phyloP scores from a whole-genome alignment of 2,329 filamentous ascomycete genomes.

The Ascochyta viciae-villosae region DNA sequence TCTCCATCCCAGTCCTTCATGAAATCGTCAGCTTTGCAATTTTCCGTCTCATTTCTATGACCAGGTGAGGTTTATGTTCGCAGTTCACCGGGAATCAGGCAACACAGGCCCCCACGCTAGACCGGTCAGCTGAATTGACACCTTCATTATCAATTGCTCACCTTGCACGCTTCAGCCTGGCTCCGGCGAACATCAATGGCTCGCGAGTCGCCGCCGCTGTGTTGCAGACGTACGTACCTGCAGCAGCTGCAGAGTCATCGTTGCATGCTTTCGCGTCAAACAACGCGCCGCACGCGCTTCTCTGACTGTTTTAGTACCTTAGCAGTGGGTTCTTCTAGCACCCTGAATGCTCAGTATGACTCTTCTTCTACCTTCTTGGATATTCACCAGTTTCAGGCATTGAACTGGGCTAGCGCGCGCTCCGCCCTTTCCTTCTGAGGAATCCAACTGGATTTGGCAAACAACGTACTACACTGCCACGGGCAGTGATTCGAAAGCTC shows the following conservation, averaged over 20 bases:
- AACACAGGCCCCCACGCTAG: conserved; percentile 14
- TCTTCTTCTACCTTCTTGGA: background rate
- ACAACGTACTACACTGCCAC: conserved; percentile 14
- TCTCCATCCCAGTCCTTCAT: background rate
- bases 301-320: background rate
- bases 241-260: conserved; percentile 12
- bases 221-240: background rate
- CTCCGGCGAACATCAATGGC: background rate
- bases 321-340: conserved; percentile 4
- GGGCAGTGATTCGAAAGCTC: conserved; percentile 3
- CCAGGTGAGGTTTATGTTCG: conserved; percentile 1
- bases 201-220: background rate
- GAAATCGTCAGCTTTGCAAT: background rate
- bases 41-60: background rate
- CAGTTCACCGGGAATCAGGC: conserved; percentile 12
- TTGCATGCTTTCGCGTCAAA: background rate
- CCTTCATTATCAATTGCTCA: conserved; percentile 12
- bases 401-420: background rate
- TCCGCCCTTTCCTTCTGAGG: conserved; percentile 13
- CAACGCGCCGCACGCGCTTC: background rate
- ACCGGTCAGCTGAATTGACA: conserved; percentile 5
- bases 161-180: conserved; percentile 7
- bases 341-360: conserved; percentile 1
- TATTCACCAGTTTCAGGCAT: background rate
- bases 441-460: background rate